Conservation (phyloP, 2,329 filamentous ascomycete genomes). For the Aspergillus fijiensis region DNA sequence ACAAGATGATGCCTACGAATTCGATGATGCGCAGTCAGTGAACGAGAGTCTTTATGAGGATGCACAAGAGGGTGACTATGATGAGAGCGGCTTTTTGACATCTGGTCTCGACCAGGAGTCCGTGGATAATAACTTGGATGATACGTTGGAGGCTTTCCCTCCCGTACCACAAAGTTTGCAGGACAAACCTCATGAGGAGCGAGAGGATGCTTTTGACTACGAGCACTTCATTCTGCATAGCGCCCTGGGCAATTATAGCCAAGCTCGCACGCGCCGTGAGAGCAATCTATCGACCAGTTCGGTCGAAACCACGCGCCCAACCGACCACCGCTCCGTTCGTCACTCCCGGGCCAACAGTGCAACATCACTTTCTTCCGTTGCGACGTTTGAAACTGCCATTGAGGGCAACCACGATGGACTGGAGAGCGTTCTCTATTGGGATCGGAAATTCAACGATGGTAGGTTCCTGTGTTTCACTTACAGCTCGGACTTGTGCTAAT, state of each 20-base stretch:
- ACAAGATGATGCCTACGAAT: constrained; percentile 12
- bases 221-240: constrained; percentile 94
- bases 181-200: constrained; percentile 80
- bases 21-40: constrained; percentile 32
- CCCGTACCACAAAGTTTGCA: constrained; percentile 47
- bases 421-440: constrained; percentile 42
- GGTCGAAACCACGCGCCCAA: constrained; percentile 50
- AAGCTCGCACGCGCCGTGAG: constrained; percentile 28
- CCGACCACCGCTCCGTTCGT: constrained; percentile 20
- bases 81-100: constrained; percentile 29
- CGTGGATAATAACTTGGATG: constrained; percentile 40
- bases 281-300: constrained; percentile 49
- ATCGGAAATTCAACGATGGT: constrained; percentile 38
- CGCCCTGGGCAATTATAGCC: constrained; percentile 68
- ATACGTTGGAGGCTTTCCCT: constrained; percentile 35
- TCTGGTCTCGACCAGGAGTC: constrained; percentile 62
- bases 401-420: constrained; percentile 51
- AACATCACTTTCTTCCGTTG: constrained; percentile 61
- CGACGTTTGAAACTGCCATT: constrained; percentile 63
- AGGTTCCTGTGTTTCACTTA: constrained; percentile 5
- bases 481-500: neutral
- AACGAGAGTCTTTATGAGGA: constrained; percentile 44
- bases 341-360: constrained; percentile 55
- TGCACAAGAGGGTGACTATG: constrained; percentile 42
- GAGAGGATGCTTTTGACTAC: constrained; percentile 93